Evolutionary conservation across 2,329 filamentous ascomycete genomes (phyloP).

Genomic region (Zopfia rhizophila): DNA sequence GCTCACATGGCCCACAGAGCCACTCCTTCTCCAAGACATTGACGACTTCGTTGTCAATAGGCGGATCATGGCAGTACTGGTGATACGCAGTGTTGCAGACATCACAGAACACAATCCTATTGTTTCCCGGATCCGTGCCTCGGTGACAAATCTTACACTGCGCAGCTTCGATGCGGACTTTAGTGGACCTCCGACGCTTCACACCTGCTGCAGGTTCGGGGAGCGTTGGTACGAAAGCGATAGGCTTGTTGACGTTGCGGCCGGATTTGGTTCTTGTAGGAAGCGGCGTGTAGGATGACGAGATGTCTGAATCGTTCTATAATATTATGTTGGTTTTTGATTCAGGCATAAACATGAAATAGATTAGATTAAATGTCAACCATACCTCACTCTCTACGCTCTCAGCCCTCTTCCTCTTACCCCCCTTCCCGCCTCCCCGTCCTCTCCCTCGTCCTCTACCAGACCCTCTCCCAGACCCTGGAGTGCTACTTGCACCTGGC

Average conservation of each 20-base stretch:
- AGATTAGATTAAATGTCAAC: neutral
- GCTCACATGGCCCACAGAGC: constrained; percentile 73
- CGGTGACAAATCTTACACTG: constrained; percentile 79
- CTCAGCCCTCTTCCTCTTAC: constrained; percentile 52
- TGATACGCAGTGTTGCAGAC: constrained; percentile 84
- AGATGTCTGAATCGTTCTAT: constrained; percentile 51
- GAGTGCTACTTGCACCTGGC: constrained; percentile 32
- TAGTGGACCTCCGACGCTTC: constrained; percentile 69
- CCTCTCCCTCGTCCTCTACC: constrained; percentile 51
- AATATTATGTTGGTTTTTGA: too few species aligned
- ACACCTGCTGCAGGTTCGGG: constrained; percentile 58
- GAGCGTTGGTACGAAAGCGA: constrained; percentile 69
- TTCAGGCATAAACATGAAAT: constrained; percentile 1
- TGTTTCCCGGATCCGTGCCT: constrained; percentile 75
- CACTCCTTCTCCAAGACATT: constrained; percentile 74
- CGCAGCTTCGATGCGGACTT: constrained; percentile 59
- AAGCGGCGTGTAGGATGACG: constrained; percentile 62
- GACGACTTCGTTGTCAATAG: constrained; percentile 75
- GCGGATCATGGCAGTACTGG: constrained; percentile 81
- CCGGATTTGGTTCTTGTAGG: constrained; percentile 80
- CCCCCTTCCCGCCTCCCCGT: constrained; percentile 45
- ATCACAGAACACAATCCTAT: constrained; percentile 88
- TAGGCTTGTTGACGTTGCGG: constrained; percentile 74
- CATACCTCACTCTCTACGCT: constrained; percentile 50
- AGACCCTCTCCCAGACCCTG: constrained; percentile 47